phyloP scores from a whole-genome alignment of 305 asterid species.

The Solanum hybrid region DNA sequence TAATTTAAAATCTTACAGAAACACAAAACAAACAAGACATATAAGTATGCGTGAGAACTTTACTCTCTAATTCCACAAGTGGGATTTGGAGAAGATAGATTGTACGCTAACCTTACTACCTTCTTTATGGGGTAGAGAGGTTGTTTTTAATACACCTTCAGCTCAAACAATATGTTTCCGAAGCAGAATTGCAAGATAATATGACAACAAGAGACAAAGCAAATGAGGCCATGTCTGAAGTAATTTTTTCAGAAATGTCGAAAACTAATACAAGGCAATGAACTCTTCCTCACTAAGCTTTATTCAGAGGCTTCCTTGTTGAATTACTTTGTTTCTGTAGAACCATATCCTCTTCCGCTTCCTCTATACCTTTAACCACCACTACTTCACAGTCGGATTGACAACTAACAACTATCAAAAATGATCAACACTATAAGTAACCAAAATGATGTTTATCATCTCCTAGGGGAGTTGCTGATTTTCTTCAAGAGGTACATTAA shows the following conservation, averaged over 20 bases:
- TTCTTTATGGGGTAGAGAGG: background rate
- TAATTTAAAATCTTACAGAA: background rate
- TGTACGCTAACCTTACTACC: background rate
- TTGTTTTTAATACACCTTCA: background rate
- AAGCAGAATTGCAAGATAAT: background rate
- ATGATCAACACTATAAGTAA: background rate
- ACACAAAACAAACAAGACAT: background rate
- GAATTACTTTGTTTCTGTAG: background rate
- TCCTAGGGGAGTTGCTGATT: background rate
- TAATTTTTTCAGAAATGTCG: background rate
- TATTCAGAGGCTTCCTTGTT: background rate
- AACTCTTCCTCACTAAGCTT: background rate
- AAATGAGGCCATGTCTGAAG: background rate
- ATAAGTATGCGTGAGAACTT: background rate
- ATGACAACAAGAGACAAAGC: background rate
- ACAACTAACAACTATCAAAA: background rate
- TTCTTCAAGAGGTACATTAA: background rate
- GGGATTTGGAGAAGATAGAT: background rate
- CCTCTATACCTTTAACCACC: background rate
- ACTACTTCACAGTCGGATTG: background rate
- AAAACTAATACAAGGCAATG: background rate
- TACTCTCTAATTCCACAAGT: background rate
- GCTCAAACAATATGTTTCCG: background rate
- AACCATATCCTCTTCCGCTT: background rate
- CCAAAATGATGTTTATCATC: background rate